A percentile compares a stretch with the other conserved stretches of the same genome.
phyloP scores from a whole-genome alignment of 257 asterid species.

The Capsicum chinense region DNA sequence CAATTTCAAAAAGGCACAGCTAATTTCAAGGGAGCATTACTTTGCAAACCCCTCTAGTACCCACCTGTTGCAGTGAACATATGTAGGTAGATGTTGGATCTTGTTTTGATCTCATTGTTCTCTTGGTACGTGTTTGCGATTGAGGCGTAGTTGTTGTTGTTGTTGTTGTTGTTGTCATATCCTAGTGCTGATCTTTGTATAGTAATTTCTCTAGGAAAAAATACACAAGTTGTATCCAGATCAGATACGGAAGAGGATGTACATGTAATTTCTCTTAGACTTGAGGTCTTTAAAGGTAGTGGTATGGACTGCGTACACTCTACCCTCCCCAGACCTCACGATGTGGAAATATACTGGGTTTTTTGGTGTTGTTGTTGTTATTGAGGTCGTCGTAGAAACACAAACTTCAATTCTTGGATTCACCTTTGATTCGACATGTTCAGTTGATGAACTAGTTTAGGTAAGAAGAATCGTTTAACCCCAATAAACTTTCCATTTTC shows the following conservation, averaged over 20 bases:
- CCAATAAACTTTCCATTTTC: not conserved
- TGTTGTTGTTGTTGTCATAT: not conserved
- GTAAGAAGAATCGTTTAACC: not conserved
- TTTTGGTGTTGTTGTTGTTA: no score
- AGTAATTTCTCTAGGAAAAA: not conserved
- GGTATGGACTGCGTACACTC: no score
- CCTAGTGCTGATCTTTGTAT: not conserved
- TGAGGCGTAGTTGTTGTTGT: not conserved
- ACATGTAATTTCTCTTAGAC: not conserved
- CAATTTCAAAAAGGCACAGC: conserved; percentile 49
- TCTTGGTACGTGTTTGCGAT: not conserved
- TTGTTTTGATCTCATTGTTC: not conserved
- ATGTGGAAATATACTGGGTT: no score
- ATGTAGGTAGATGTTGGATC: not conserved
- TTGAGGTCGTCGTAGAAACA: not conserved
- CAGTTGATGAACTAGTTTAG: not conserved
- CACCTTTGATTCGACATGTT: not conserved
- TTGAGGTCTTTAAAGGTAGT: no score
- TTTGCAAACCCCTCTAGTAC: conserved; percentile 80
- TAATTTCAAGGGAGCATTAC: conserved; percentile 59
- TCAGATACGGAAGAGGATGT: not conserved
- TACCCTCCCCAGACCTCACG: no score
- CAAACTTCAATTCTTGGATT: not conserved
- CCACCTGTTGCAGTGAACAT: conserved; percentile 48
- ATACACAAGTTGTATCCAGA: not conserved